Base-by-base conservation (phyloP, 2,329 filamentous ascomycete species). In the Rhynchosporium graminicola region DNA sequence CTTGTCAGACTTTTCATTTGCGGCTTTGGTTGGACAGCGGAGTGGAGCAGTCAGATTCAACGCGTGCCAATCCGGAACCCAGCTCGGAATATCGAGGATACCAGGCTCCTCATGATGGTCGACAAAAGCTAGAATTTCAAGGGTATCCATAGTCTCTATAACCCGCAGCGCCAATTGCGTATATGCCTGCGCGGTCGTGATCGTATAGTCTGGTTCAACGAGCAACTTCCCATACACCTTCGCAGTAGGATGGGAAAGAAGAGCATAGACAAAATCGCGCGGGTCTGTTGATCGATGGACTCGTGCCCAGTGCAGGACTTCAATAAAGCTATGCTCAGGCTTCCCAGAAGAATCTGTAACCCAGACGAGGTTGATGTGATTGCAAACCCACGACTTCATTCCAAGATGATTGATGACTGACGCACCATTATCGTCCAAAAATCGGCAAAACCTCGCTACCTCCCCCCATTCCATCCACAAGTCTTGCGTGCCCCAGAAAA, bases 401-500 rank as follows among this genome's bases (percentile, higher is more conserved):
- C 51, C 15, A 7, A 65, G 42, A 48, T 52, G 31, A 52, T 59
- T 65, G 46, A 65, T 57, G 51, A 65, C 28, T 13, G 60, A 63
- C 13, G 63, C 63, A 8, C 60, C 60, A 60, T 65, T 56, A 33
- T 47, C 51, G 52, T 65, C 63, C 63, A 65, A 60, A 40, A 65
- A 60, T 28, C 43, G 45, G 38, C 43, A 54, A 43, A 65, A 65
- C 13, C 31, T 47, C 6, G 60, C 63, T 7, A 61, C 36, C 55
- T 65, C 58, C 13, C 26, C 56, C 60, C 63, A 65, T 20, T 65
- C 64, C 43, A 46, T 15, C 43, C 43, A 46, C 3, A 61, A 15
- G 47, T 55, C 48, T n/a, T 60, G 52, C 2, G 7, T 55, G 3
- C 77, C 77, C 63, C 77, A 78, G 50, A 74, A 72, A 3, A 79